Percentiles rank a stretch among this genome's conserved stretches.
These are phyloP conservation scores for Theobroma grandiflorum DNA, from an alignment of 441 rosid genomes.

Conservation along the genomic window DNA sequence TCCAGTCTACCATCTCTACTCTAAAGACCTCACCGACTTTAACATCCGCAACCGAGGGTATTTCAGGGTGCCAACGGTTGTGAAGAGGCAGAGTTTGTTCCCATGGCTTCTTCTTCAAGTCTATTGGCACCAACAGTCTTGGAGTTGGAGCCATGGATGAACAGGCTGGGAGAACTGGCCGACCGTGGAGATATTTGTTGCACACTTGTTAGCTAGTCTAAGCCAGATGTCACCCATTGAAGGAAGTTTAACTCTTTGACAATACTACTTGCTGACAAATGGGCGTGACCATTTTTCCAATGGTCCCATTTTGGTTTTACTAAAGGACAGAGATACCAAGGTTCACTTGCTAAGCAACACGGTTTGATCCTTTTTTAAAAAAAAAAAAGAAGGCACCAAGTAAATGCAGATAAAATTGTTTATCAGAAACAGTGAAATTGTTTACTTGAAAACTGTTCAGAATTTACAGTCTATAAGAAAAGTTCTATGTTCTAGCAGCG, in stretches of 20 bases:
- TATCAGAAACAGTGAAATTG: not conserved
- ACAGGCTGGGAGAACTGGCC: constrained; percentile 11
- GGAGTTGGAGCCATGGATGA: constrained; percentile 63
- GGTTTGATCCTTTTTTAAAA: not conserved
- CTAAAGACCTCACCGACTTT: constrained; percentile 62
- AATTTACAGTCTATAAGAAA: not conserved
- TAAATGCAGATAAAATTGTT: not conserved
- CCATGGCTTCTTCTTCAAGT: constrained; percentile 67
- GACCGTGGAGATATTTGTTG: constrained; percentile 9
- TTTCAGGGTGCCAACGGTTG: constrained; percentile 93
- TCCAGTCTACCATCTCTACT: constrained; percentile 82
- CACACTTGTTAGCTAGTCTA: not conserved
- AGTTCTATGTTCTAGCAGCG: not conserved
- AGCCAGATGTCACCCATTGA: constrained; percentile 16
- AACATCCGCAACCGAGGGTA: constrained; percentile 65
- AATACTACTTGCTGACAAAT: constrained; percentile 30
- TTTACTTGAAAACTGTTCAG: not conserved
- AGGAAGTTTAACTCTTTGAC: constrained; percentile 14
- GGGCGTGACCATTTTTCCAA: constrained; percentile 25
- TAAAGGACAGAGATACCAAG: constrained; percentile 26
- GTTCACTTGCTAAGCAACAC: not conserved
- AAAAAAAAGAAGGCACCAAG: not conserved
- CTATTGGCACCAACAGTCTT: constrained; percentile 58
- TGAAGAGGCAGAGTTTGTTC: constrained; percentile 72
- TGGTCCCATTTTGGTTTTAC: constrained; percentile 32